Evolutionary conservation across 2,329 filamentous ascomycete species (phyloP).

Genomic region (Diaporthe caulivora): DNA sequence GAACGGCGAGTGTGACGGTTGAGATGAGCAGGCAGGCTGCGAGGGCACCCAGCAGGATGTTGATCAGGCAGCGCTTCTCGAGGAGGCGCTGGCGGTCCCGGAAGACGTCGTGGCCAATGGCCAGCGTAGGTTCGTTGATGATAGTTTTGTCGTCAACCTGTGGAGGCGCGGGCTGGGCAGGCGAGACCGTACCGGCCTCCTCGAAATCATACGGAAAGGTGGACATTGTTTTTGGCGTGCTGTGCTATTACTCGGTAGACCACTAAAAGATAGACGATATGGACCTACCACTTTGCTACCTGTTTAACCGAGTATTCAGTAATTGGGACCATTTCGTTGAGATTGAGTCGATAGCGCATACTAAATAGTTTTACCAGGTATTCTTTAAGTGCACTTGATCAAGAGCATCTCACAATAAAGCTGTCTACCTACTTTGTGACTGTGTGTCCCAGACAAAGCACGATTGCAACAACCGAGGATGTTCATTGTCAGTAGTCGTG

Average conservation of each 20-base stretch:
- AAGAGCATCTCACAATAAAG: background rate
- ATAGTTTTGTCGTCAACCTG: background rate
- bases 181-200: background rate
- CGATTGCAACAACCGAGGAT: no score
- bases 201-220: background rate
- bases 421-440: background rate
- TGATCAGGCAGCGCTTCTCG: background rate
- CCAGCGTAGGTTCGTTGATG: background rate
- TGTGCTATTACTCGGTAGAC: background rate
- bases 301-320: background rate
- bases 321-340: background rate
- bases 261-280: background rate
- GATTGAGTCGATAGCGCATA: background rate
- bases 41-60: background rate
- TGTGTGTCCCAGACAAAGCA: background rate
- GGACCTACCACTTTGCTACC: background rate
- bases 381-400: background rate
- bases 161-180: background rate
- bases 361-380: background rate
- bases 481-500: background rate
- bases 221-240: background rate
- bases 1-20: background rate
- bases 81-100: slow-evolving; percentile 10
- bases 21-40: background rate
- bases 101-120: background rate